A percentile compares a stretch with the other conserved stretches of the same genome.
Conservation (phyloP, 805 yeast genomes). For the Metschnikowia colocasiae region DNA sequence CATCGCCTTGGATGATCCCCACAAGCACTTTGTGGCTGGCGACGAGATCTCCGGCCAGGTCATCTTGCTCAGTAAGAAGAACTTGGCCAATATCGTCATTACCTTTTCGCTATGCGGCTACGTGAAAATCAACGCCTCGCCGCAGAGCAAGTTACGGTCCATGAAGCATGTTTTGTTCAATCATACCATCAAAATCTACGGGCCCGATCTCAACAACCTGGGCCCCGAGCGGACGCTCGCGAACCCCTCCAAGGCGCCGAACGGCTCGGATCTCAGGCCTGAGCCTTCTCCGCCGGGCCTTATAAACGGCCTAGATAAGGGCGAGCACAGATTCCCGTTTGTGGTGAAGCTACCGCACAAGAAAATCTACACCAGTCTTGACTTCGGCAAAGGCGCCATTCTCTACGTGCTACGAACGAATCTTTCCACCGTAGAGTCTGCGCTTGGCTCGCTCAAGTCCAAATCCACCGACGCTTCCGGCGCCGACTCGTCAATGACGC, state of each 20-base stretch:
- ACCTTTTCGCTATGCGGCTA: conserved; percentile 54
- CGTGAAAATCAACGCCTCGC: conserved; percentile 51
- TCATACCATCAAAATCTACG: conserved; percentile 58
- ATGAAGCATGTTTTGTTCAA: conserved; percentile 52
- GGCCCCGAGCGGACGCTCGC: conserved; percentile 3
- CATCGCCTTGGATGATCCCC: conserved; percentile 70
- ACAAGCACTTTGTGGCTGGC: conserved; percentile 74
- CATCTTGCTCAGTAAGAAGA: conserved; percentile 52
- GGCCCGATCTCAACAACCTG: conserved; percentile 23
- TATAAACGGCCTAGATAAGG: conserved; percentile 58
- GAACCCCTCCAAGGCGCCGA: no score
- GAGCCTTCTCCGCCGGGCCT: conserved; percentile 12
- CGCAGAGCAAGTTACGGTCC: conserved; percentile 52
- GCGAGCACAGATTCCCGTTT: conserved; percentile 87
- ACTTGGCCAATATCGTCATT: conserved; percentile 50
- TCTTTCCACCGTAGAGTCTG: conserved; percentile 19
- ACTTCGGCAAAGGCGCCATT: conserved; percentile 84
- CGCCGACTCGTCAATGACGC: neutral
- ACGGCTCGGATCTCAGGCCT: neutral
- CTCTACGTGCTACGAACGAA: conserved; percentile 59
- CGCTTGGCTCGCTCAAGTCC: conserved; percentile 4
- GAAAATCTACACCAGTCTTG: conserved; percentile 68
- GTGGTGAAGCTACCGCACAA: conserved; percentile 74
- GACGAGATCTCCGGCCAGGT: conserved; percentile 67
- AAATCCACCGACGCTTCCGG: neutral